Evolutionary conservation across 2,329 filamentous ascomycete species (phyloP).

Genomic region (Fusarium decemcellulare): DNA sequence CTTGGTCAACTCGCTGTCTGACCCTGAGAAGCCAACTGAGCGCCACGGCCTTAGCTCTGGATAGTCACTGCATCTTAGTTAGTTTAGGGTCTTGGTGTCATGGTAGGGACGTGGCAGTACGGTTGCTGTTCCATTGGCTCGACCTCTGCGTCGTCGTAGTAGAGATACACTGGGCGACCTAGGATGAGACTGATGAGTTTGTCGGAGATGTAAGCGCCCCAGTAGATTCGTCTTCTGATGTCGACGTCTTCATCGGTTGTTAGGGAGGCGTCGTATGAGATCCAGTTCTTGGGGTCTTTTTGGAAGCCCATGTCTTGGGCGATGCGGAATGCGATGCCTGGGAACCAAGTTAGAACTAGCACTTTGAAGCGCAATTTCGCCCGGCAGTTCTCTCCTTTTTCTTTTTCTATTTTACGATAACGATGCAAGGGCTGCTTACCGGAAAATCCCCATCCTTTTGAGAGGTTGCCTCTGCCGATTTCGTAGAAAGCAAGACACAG

Average conservation of each 20-base stretch:
- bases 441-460: slow-evolving; percentile 48
- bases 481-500: slow-evolving; percentile 49
- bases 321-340: slow-evolving; percentile 50
- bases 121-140: slow-evolving; percentile 19
- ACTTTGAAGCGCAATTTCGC: too few species aligned
- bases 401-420: too few species aligned
- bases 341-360: neutral
- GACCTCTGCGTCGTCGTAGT: slow-evolving; percentile 14
- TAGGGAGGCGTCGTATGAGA: slow-evolving; percentile 36
- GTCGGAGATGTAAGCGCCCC: slow-evolving; percentile 49
- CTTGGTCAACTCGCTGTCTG: slow-evolving; percentile 7
- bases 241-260: slow-evolving; percentile 43
- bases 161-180: neutral
- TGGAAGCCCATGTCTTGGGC: slow-evolving; percentile 49
- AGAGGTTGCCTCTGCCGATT: slow-evolving; percentile 45
- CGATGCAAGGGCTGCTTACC: too few species aligned
- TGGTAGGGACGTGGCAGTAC: neutral
- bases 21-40: slow-evolving; percentile 40
- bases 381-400: too few species aligned
- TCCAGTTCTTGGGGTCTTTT: slow-evolving; percentile 43
- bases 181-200: slow-evolving; percentile 39
- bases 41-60: slow-evolving; percentile 42
- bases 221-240: slow-evolving; percentile 48
- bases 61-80: slow-evolving; percentile 17
- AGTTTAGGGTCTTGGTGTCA: neutral